phyloP scores from a whole-genome alignment of 345 rosid genomes.

The Aquilaria malaccensis region DNA sequence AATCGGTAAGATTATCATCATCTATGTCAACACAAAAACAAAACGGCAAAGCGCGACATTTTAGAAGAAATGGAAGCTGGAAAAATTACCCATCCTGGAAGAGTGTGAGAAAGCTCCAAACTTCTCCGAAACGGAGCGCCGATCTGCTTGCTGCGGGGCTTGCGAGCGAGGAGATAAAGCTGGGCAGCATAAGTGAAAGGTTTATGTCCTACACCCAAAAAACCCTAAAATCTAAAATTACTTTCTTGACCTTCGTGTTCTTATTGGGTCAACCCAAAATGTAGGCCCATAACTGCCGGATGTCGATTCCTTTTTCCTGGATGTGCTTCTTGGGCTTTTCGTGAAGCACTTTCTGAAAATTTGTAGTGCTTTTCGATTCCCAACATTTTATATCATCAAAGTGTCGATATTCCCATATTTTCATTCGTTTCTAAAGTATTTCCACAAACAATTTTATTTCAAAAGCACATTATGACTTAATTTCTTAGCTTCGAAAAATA shows the following conservation, averaged over 20 bases:
- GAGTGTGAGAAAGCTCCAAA: constrained; percentile 2
- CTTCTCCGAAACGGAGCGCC: constrained; percentile 7
- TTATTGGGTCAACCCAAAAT: too few species aligned
- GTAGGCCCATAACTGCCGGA: too few species aligned
- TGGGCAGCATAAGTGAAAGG: background rate
- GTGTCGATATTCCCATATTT: too few species aligned
- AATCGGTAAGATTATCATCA: background rate
- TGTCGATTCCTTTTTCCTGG: too few species aligned
- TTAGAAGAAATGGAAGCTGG: background rate
- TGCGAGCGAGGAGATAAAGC: background rate
- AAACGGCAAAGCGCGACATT: background rate
- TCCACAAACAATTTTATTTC: too few species aligned
- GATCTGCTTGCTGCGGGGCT: constrained; percentile 1
- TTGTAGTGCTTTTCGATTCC: too few species aligned
- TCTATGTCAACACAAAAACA: background rate
- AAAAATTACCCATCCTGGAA: constrained; percentile 37
- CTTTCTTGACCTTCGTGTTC: constrained; percentile 7
- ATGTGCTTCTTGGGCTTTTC: too few species aligned
- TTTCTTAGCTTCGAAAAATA: too few species aligned
- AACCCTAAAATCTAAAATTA: constrained; percentile 30
- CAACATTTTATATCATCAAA: too few species aligned
- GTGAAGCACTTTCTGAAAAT: too few species aligned
- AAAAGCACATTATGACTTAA: too few species aligned
- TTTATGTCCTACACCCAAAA: constrained; percentile 7
- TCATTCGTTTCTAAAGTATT: too few species aligned